Conservation (phyloP, 1,284 basidiomycete species). For the Ustilago cynodontis region DNA sequence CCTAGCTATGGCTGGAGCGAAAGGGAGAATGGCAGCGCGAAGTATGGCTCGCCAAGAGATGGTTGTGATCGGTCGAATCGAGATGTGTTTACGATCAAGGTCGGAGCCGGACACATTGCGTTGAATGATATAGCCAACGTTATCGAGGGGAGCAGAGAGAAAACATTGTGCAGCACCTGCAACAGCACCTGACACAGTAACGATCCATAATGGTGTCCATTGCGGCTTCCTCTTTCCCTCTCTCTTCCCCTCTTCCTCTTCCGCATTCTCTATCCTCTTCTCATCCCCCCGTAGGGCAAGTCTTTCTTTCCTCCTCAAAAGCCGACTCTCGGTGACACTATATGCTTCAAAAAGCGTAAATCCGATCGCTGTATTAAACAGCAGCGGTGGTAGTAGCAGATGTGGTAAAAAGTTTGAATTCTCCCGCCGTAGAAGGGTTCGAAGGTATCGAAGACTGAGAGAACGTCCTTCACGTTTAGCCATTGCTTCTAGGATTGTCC, state of each 20-base stretch:
- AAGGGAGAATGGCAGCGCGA: slow-evolving; percentile 66
- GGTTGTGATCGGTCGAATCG: slow-evolving; percentile 13
- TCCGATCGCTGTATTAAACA: slow-evolving; percentile 70
- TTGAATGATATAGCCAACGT: slow-evolving; percentile 70
- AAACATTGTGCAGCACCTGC: slow-evolving; percentile 71
- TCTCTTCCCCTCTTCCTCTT: slow-evolving; percentile 1
- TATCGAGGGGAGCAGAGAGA: slow-evolving; percentile 71
- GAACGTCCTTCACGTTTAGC: slow-evolving; percentile 68
- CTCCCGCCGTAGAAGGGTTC: slow-evolving; percentile 66
- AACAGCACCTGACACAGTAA: slow-evolving; percentile 64
- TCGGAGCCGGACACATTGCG: slow-evolving; percentile 33
- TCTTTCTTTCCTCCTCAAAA: slow-evolving; percentile 20
- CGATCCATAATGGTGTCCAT: slow-evolving; percentile 63
- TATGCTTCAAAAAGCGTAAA: slow-evolving; percentile 70
- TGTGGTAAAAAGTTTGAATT: slow-evolving; percentile 53
- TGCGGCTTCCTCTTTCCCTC: slow-evolving; percentile 13
- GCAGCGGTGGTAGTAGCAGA: slow-evolving; percentile 67
- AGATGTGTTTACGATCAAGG: slow-evolving; percentile 7
- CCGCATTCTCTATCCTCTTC: background rate
- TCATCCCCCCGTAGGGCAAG: no score
- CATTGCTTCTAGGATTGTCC: slow-evolving; percentile 70
- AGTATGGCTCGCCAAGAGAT: slow-evolving; percentile 65
- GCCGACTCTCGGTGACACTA: slow-evolving; percentile 55
- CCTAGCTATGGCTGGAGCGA: slow-evolving; percentile 53
- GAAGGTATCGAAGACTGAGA: slow-evolving; percentile 67